Base-by-base conservation (phyloP, 495 filamentous ascomycete genomes). In the Aspergillus heteromorphus region DNA sequence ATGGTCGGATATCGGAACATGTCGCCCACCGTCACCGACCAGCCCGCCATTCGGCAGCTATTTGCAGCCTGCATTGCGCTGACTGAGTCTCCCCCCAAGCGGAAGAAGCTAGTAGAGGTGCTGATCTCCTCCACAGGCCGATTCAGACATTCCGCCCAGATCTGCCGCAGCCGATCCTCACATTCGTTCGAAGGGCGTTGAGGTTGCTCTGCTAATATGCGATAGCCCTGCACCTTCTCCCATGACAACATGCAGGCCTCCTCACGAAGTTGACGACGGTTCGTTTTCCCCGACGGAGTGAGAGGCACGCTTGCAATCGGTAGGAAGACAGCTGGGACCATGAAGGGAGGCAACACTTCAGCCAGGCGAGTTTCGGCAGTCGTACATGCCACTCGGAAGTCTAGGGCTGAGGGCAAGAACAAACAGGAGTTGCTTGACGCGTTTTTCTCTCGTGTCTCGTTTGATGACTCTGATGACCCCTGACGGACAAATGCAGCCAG, bases 241-340 rank as follows among this genome's bases (percentile, higher is more conserved):
- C 27, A 49, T 4, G 42, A 40, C 48, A 65, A 48, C 5, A 40
- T 34, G 42, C 58, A 54, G 6, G 60, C 45, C 17, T 40, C 48
- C 1, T 51, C 40, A 2, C 27, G 49, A n/a, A 74, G 52, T 8
- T 16, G 19, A 19, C 53, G 62, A 9, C 72, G 61, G 51, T 79
- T 65, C 2, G 69, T 43, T 53, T 80, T 79, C 9, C 68, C 73
- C 7, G 69, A 73, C 10, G 61, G 56, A 0, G 64, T 64, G 21
- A 73, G 51, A 9, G 77, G 77, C 34, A 79, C 63, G 7, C 51
- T 56, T 2, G 54, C 47, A 0, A 79, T 47, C 1, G 69, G 64
- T 0, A 79, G 42, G 21, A 67, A 73, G 17, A 71, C 30, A 0
- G 60, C 51, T 0, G 74, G 77, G 0, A 78, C 64, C 75, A 80